These are phyloP conservation scores for Penicillium freii DNA, from an alignment of 2,329 filamentous ascomycete genomes.

Conservation along the genomic window DNA sequence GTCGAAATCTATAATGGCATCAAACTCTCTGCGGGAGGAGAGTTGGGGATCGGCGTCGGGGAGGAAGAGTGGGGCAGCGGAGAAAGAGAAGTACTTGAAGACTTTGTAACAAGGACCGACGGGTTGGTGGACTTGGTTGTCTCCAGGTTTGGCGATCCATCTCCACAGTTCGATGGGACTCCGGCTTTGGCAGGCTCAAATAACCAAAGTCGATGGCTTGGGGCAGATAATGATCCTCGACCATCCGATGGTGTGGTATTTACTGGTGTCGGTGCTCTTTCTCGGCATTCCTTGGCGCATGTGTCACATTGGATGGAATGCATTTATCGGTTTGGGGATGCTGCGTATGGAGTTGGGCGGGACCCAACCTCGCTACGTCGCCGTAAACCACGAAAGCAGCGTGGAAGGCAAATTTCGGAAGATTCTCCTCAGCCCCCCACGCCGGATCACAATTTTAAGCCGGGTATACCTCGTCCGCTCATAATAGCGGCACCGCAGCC, in stretches of 20 bases:
- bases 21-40: constrained; percentile 84
- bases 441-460: constrained; percentile 31
- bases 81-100: constrained; percentile 88
- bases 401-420: constrained; percentile 20
- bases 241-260: constrained; percentile 84
- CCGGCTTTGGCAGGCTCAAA: constrained; percentile 16
- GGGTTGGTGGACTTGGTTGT: constrained; percentile 87
- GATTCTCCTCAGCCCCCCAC: constrained; percentile 15
- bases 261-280: constrained; percentile 72
- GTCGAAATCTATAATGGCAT: constrained; percentile 76
- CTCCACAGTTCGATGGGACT: constrained; percentile 29
- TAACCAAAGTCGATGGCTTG: constrained; percentile 64
- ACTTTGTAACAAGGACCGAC: constrained; percentile 74
- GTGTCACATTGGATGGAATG: constrained; percentile 85
- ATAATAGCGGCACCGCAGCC: constrained; percentile 28
- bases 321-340: constrained; percentile 77
- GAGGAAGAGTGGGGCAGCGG: constrained; percentile 94
- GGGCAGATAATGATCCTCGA: constrained; percentile 64
- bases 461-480: constrained; percentile 47
- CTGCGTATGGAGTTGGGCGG: constrained; percentile 80
- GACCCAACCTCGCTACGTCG: constrained; percentile 68
- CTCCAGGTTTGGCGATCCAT: constrained; percentile 71
- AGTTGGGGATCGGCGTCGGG: constrained; percentile 89
- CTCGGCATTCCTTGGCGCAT: constrained; percentile 67
- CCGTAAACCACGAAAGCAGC: constrained; percentile 37